A percentile compares a stretch with the other conserved stretches of the same genome.
These are phyloP conservation scores for Cerioporus squamosus DNA, from an alignment of 1,284 basidiomycete genomes.

Conservation along the genomic window DNA sequence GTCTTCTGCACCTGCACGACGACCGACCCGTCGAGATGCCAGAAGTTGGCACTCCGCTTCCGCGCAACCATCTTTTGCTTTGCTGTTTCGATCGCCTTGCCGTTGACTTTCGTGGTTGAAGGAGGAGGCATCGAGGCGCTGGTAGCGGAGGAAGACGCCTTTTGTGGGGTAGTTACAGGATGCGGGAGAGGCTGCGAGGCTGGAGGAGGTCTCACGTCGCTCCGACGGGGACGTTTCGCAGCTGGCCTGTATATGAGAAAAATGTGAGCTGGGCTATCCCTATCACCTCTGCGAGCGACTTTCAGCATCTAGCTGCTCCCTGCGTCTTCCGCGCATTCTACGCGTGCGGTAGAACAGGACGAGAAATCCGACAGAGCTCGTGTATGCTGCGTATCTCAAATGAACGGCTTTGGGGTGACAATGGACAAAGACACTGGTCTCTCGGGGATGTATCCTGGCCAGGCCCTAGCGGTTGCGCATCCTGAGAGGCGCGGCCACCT, in stretches of 20 bases:
- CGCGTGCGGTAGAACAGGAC: too few relatives aligned
- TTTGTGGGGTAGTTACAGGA: background rate
- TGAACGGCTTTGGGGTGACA: too few relatives aligned
- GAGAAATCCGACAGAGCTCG: too few relatives aligned
- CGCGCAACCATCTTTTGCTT: slow-evolving; percentile 1
- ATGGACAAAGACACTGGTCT: too few relatives aligned
- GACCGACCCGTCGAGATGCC: slow-evolving; percentile 43
- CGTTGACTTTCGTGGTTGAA: background rate
- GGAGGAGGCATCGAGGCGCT: background rate
- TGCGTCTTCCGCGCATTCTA: too few relatives aligned
- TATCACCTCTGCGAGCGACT: too few relatives aligned
- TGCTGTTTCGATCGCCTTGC: background rate
- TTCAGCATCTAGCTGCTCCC: too few relatives aligned
- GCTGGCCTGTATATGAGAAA: background rate
- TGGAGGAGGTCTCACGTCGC: slow-evolving; percentile 1
- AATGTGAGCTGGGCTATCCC: too few relatives aligned
- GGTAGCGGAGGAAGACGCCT: background rate
- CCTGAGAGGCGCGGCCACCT: too few relatives aligned
- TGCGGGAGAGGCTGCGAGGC: slow-evolving; percentile 9
- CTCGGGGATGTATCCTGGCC: too few relatives aligned
- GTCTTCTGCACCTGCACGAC: slow-evolving; percentile 36
- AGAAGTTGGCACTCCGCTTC: slow-evolving; percentile 29
- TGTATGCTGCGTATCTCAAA: too few relatives aligned
- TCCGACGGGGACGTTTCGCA: slow-evolving; percentile 9
- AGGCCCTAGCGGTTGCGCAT: too few relatives aligned